phyloP scores from a whole-genome alignment of 1,139 yeast genomes.

The Suhomyces yuchorum region DNA sequence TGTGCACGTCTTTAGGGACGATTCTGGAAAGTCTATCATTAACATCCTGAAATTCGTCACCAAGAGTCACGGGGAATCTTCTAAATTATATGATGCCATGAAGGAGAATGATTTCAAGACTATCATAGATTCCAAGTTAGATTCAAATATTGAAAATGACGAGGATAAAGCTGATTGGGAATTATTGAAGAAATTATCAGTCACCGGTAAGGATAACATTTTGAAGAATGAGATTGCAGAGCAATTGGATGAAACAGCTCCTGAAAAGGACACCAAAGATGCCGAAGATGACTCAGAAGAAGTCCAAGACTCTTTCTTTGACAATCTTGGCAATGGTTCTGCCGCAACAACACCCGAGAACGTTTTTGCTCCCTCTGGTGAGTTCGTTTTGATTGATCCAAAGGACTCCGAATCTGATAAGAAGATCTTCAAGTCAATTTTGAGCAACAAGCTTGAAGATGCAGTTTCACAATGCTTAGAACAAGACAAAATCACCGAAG shows the following conservation, averaged over 20 bases:
- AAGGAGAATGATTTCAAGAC: slow-evolving; percentile 53
- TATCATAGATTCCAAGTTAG: slow-evolving; percentile 56
- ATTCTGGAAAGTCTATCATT: slow-evolving; percentile 48
- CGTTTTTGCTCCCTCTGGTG: slow-evolving; percentile 47
- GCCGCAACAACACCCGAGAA: slow-evolving; percentile 17
- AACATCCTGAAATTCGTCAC: slow-evolving; percentile 52
- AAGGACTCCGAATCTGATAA: slow-evolving; percentile 34
- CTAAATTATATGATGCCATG: slow-evolving; percentile 60
- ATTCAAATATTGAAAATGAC: slow-evolving; percentile 38
- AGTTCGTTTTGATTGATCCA: slow-evolving; percentile 37
- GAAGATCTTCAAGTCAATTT: slow-evolving; percentile 56
- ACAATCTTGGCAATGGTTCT: slow-evolving; percentile 41
- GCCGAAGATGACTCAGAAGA: slow-evolving; percentile 29
- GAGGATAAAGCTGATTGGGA: slow-evolving; percentile 76
- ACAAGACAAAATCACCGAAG: slow-evolving; percentile 69
- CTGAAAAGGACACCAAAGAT: slow-evolving; percentile 25
- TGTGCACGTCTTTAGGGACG: slow-evolving; percentile 53
- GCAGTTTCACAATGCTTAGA: slow-evolving; percentile 74
- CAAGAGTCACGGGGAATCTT: slow-evolving; percentile 43
- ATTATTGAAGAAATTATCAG: slow-evolving; percentile 58
- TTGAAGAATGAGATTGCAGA: slow-evolving; percentile 29
- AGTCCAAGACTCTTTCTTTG: slow-evolving; percentile 52
- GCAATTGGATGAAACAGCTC: slow-evolving; percentile 14
- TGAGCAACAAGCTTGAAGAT: slow-evolving; percentile 61
- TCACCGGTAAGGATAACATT: slow-evolving; percentile 50